Evolutionary conservation across 148 eudicot species (phyloP).

Genomic region (Rhododendron molle): DNA sequence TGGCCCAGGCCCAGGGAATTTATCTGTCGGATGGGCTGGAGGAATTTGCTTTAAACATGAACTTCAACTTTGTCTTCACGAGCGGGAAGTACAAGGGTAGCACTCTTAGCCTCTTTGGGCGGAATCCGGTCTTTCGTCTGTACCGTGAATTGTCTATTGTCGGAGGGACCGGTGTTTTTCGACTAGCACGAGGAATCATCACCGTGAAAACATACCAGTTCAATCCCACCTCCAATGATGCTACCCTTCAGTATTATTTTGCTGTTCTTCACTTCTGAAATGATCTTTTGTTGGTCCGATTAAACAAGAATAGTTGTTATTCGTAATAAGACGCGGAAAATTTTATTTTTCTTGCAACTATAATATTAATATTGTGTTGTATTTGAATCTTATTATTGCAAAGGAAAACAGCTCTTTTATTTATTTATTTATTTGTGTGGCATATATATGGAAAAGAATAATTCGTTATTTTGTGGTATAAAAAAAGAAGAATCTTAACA

Average conservation of each 20-base stretch:
- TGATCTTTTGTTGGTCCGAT: neutral
- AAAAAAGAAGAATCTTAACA: too few relatives aligned
- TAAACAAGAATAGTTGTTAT: neutral
- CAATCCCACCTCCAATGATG: slow-evolving; percentile 24
- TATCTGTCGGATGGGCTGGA: slow-evolving; percentile 11
- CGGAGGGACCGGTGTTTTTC: slow-evolving; percentile 39
- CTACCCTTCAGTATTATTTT: slow-evolving; percentile 36
- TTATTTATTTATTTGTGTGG: too few relatives aligned
- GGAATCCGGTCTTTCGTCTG: slow-evolving; percentile 16
- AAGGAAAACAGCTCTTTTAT: too few relatives aligned
- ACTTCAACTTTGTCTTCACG: slow-evolving; percentile 18
- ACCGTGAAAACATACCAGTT: slow-evolving; percentile 25
- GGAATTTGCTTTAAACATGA: slow-evolving; percentile 16
- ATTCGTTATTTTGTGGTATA: too few relatives aligned
- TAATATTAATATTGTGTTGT: neutral
- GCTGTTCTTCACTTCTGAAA: slow-evolving; percentile 23
- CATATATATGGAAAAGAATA: too few relatives aligned
- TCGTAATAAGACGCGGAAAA: neutral
- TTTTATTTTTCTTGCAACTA: neutral
- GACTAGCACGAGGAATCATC: slow-evolving; percentile 33
- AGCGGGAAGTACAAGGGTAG: slow-evolving; percentile 38
- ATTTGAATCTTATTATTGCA: too few relatives aligned
- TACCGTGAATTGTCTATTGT: slow-evolving; percentile 40
- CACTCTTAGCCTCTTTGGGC: slow-evolving; percentile 18
- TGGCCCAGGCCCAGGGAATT: slow-evolving; percentile 20